Base-by-base conservation (phyloP, 2,329 filamentous ascomycete species). In the Colletotrichum spaethianum region DNA sequence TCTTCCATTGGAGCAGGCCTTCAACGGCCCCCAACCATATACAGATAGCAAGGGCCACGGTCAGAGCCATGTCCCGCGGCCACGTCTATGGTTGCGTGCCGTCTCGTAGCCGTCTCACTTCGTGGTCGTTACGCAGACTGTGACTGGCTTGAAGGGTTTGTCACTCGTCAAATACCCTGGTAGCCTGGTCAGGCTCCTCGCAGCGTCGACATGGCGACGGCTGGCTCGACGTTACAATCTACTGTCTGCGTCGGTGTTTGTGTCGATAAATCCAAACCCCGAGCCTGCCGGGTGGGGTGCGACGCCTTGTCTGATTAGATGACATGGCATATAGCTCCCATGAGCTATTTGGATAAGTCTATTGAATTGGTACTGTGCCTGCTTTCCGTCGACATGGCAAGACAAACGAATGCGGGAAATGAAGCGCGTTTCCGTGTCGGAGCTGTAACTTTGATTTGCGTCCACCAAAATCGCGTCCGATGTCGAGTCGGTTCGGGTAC, bases 401-500 rank as follows among this genome's bases (percentile, higher is more conserved):
- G 20, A 36, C 9, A 16, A 26, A 6, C 33, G n/a, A 56, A 56
- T 14, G 53, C n/a, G n/a, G 33, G 8, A 55, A 36, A 55, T 33
- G 20, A 33, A 23, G 52, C 1, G 33, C 6, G n/a, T 12, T 38
- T 6, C 53, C 53, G 14, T 23, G 28, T 16, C 31, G 18, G 31
- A 28, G 26, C 48, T 20, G 16, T 11, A 9, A 12, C 50, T 20
- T 3, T 26, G 14, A 23, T 16, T 16, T 16, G 46, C 23, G 11
- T 50, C 4, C 23, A 36, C 4, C 23, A 36, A 38, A 20, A 36
- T n/a, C 44, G 18, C 14, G n/a, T 36, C 31, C 40, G 38, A 31
- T 36, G 18, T 36, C 20, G 12, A 31, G 20, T 33, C 40, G 65
- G 9, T 46, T 63, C 65, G 65, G 65, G 65, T 67, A 67, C 65